Base-by-base conservation (phyloP, 768 basidiomycete genomes). In the Naganishia antarctica region DNA sequence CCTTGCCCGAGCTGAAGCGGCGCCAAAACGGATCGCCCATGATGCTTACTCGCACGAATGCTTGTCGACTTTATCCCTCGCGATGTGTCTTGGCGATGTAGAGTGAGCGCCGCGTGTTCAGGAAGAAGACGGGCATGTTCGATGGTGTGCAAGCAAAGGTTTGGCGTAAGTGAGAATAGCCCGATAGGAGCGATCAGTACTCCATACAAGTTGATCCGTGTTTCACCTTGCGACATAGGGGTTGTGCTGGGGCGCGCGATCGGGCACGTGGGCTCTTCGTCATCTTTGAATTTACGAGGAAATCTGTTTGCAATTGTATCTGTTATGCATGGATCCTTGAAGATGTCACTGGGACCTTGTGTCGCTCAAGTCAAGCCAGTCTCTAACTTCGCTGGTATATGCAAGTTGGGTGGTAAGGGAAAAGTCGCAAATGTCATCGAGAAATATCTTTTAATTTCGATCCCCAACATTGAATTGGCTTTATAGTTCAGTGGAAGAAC, bases 1-100 rank as follows among this genome's bases (percentile, higher is more conserved):
- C 53, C 23, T 12, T 57, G 15, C 13, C 29, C 31, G 50, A 15
- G 5, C 53, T 23, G 53, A 57, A 40, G 16, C 53, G 53, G 23
- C 53, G 53, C 53, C 53, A 57, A 25, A 57, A 57, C 31, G 53
- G 53, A 37, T 57, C 53, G 21, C 53, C 37, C 53, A 57, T n/a
- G n/a, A n/a, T n/a, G n/a, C n/a, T n/a, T n/a, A n/a, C n/a, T n/a
- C n/a, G n/a, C n/a, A n/a, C n/a, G n/a, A n/a, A n/a, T n/a, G n/a
- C n/a, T 57, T 37, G 34, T 37, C 34, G 15, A 15, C 7, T 37
- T 44, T 44, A 44, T 44, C 43, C 43, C 43, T 44, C 43, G 43
- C 43, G 43, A 18, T 44, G 43, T 44, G 43, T 44, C n/a, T 44
- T 44, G 13, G 8, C 43, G n/a, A 44, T 44, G 43, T 18, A 9